phyloP scores from a whole-genome alignment of 257 asterid genomes.

The Mentha longifolia region DNA sequence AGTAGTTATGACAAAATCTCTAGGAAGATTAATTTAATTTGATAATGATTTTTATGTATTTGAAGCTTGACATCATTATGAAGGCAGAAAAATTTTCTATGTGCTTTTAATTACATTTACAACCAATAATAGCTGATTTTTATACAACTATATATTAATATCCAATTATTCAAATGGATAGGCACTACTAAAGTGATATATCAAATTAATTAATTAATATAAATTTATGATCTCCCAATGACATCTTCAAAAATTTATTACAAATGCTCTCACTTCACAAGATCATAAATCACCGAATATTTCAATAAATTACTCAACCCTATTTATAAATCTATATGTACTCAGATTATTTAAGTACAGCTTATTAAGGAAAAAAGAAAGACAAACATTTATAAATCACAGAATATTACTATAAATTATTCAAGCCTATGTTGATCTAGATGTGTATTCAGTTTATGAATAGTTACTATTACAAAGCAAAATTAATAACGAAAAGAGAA shows the following conservation, averaged over 20 bases:
- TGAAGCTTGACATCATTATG: conserved; percentile 33
- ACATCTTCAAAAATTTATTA: conserved; percentile 25
- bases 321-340: conserved; percentile 2
- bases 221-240: conserved; percentile 31
- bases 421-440: no score
- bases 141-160: conserved; percentile 13
- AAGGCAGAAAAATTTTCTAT: conserved; percentile 21
- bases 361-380: no score
- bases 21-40: conserved; percentile 29
- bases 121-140: conserved; percentile 25
- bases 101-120: conserved; percentile 35
- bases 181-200: no score
- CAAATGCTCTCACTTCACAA: conserved; percentile 33
- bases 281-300: conserved; percentile 25
- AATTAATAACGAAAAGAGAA: neutral
- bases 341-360: neutral
- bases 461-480: conserved; percentile 12
- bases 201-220: conserved; percentile 9
- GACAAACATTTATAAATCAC: neutral
- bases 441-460: neutral
- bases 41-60: conserved; percentile 24
- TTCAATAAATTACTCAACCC: conserved; percentile 34
- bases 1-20: conserved; percentile 27
- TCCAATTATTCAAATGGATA: conserved; percentile 28
- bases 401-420: no score